phyloP scores from a whole-genome alignment of 164 flowering plant species.

The Stephania yunnanensis region DNA sequence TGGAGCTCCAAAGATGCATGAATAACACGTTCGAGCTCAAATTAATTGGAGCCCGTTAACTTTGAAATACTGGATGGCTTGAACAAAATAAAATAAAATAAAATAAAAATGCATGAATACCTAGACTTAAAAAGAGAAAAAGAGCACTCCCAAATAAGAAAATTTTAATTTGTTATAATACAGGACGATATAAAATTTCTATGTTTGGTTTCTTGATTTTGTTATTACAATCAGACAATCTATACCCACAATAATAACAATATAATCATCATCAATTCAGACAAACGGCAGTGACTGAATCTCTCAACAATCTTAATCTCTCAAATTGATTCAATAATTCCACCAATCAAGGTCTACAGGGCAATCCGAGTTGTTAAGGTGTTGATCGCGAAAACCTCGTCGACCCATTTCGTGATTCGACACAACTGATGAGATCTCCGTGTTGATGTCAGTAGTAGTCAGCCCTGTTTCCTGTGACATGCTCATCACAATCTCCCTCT shows the following conservation, averaged over 20 bases:
- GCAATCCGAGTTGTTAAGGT: background rate
- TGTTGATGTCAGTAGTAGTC: conserved; percentile 47
- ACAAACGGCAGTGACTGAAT: background rate
- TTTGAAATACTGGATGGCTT: no score
- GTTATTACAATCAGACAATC: conserved; percentile 1
- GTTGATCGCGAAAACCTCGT: conserved; percentile 31
- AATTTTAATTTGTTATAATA: background rate
- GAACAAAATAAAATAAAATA: background rate
- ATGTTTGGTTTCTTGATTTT: background rate
- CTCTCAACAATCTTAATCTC: background rate
- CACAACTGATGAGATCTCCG: conserved; percentile 54
- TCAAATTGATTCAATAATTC: conserved; percentile 4
- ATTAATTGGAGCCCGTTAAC: no score
- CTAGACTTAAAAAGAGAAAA: background rate
- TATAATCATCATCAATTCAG: background rate
- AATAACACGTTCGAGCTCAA: background rate
- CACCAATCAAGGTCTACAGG: conserved; percentile 10
- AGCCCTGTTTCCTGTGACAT: conserved; percentile 56
- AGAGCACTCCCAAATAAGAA: background rate
- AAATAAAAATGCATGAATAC: background rate
- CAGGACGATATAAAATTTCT: background rate
- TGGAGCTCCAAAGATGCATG: background rate
- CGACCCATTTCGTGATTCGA: conserved; percentile 48
- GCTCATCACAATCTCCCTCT: conserved; percentile 40
- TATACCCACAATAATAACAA: conserved; percentile 1